Evolutionary conservation across 2,329 filamentous ascomycete species (phyloP), one percentile per base, ranked within the genome.

Genomic region (Lachnellula subtilissima): DNA sequence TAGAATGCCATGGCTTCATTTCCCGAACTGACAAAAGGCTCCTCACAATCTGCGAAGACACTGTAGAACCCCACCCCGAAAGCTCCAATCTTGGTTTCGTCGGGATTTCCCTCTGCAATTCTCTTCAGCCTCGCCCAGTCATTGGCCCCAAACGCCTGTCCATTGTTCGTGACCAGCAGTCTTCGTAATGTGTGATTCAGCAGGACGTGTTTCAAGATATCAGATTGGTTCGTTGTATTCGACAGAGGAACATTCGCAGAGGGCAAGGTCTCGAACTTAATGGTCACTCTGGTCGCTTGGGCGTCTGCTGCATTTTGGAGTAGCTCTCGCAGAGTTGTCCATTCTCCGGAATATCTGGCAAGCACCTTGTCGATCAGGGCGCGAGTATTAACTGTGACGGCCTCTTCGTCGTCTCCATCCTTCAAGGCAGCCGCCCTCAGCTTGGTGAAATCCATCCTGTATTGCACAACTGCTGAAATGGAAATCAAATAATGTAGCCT

Each of bases 11-110:
- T 97, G 39, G 91, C 92, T 73, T 96, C 87, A 60, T 81, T 83
- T 0, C 94, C 94, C 0, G 93, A 97, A 63, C 91, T 94, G 62
- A 99, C 89, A 69, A 99, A 97, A 0, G 94, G 94, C 65, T 97
- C 91, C 73, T 99, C 95, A 70, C 93, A 99, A 71, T 99, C 94
- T 59, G 94, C 90, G 71, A 99, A 99, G 40, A 97, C 93, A 71
- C 90, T 96, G 78, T 99, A 99, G 75, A 99, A 99, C 2, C 94
- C 94, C 35, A 99, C 94, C 63, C 94, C 94, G 71, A 99, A 99
- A 3, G 94, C 95, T 53, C 94, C 94, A 66, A 99, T 99, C 77
- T 99, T 99, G 48, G 92, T 97, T 75, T 99, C 94, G 71, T 99
- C 94, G 0, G 94, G 94, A 69, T 99, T 99, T 48, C 94, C 95